phyloP scores from a whole-genome alignment of 2,329 filamentous ascomycete genomes.

The Rugonectria rugulosa region DNA sequence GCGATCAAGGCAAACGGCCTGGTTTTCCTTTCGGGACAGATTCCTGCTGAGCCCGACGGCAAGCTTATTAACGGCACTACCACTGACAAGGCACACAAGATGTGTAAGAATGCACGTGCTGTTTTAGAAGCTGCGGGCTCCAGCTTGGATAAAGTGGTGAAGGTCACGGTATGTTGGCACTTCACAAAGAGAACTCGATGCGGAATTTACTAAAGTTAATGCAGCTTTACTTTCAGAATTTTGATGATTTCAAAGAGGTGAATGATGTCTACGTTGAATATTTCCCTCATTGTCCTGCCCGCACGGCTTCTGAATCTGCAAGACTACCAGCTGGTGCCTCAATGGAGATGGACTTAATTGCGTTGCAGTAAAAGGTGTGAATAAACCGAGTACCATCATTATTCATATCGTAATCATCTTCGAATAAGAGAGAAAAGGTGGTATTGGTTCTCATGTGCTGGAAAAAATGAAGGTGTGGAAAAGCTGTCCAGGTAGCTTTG shows the following conservation, averaged over 20 bases:
- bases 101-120: conserved; percentile 64
- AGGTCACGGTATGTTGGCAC: conserved; percentile 54
- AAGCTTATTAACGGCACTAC: conserved; percentile 68
- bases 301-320: conserved; percentile 17
- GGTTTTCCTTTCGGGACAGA: conserved; percentile 75
- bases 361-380: conserved; percentile 1
- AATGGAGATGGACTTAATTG: conserved; percentile 29
- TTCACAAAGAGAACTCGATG: not conserved
- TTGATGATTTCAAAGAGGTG: conserved; percentile 26
- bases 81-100: conserved; percentile 38
- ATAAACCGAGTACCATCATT: too few species aligned
- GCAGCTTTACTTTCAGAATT: conserved; percentile 21
- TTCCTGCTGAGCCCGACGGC: conserved; percentile 66
- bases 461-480: too few species aligned
- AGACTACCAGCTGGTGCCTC: conserved; percentile 23
- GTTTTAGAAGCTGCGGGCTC: conserved; percentile 73
- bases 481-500: too few species aligned
- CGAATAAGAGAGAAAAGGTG: too few species aligned
- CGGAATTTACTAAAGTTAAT: not conserved
- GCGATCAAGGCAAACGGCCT: conserved; percentile 48
- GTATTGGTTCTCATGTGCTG: too few species aligned
- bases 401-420: too few species aligned
- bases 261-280: conserved; percentile 27
- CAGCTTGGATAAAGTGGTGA: conserved; percentile 69
- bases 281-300: conserved; percentile 29